Evolutionary conservation across 2,329 filamentous ascomycete species (phyloP), one percentile per base, ranked within the genome.

Genomic region (Exophiala oligosperma): DNA sequence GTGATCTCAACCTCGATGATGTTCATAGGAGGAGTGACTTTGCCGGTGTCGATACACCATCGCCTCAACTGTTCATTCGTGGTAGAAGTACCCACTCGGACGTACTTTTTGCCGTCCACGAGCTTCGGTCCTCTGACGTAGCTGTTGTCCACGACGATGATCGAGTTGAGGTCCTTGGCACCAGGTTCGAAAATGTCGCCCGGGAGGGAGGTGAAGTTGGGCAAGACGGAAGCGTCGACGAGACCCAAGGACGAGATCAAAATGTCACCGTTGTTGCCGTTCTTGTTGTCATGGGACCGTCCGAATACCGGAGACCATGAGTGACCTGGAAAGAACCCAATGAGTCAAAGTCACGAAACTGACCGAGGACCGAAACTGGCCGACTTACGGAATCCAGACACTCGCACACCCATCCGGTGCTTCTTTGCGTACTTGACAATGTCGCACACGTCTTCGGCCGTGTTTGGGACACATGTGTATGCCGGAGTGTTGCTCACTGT

Each of bases 1-100:
- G 78, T 81, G 46, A 80, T 76, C 61, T 80, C 78, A 4, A 79
- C 77, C 57, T 79, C 72, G 58, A 79, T 77, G 23, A 78, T 74
- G 63, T 81, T 77, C 17, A 77, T 67, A 1, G 78, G 76, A 21
- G 79, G 64, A 0, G 74, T 71, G 71, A 74, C 76, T 17, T 72
- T 70, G 23, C 56, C 59, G 11, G 56, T 59, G 2, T 69, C 65
- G 48, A 79, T 69, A 21, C 75, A 72, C 77, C 77, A 81, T 28
- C 74, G 69, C 23, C 78, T 68, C 40, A 81, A 73, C 38, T 77
- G 72, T 63, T 81, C 77, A 60, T 77, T 78, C 1, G 78, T 79
- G 1, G 77, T 76, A 3, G 72, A 71, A 11, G 70, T 74, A 2
- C 78, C 78, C 17, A 80, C 67, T 49, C 76, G 70, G 32, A 74